Base-by-base conservation (phyloP, 2,329 filamentous ascomycete species). In the Xylaria sp. region DNA sequence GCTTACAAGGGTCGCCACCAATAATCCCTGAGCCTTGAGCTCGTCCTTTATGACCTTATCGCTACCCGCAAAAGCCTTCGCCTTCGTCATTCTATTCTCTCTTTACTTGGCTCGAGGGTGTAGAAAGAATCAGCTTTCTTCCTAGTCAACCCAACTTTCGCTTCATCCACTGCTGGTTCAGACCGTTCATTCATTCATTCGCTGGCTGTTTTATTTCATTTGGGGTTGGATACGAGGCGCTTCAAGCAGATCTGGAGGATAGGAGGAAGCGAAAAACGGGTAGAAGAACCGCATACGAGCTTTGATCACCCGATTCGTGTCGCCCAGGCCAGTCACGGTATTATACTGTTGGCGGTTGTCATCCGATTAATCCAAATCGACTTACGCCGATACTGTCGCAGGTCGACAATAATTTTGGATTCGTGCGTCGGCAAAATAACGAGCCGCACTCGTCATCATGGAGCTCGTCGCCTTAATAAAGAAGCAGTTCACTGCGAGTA, bases 401-500 rank as follows among this genome's bases (percentile, higher is more conserved):
- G 86, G 86, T 84, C 86, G 86, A 88, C 86, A 83, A 72, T 74
- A 76, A 78, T 80, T 81, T 73, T 71, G 63, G 57, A 80, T 76
- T 75, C 73, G 73, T 72, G 60, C 69, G 69, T 69, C 74, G 71
- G 71, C 76, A 75, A 74, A 73, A 73, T 73, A 70, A 74, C 69
- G 69, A 32, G 51, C 62, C 76, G 64, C 81, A 81, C 78, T 77
- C 74, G 59, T 69, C 78, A 81, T 64, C 81, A 84, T 79, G 61
- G 71, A 74, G 72, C 66, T 81, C 69, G 57, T 75, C 68, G 72
- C 73, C 29, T 75, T 87, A 71, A 72, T 89, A 72, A 86, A 84
- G 79, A 89, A 89, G 81, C 90, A 94, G 81, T 87, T 94, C 69
- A 89, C 88, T 63, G 81, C 86, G 18, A 84, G 86, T 62, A 97